Base-by-base conservation (phyloP, 148 eudicot genomes). In the Limonium bicolor region DNA sequence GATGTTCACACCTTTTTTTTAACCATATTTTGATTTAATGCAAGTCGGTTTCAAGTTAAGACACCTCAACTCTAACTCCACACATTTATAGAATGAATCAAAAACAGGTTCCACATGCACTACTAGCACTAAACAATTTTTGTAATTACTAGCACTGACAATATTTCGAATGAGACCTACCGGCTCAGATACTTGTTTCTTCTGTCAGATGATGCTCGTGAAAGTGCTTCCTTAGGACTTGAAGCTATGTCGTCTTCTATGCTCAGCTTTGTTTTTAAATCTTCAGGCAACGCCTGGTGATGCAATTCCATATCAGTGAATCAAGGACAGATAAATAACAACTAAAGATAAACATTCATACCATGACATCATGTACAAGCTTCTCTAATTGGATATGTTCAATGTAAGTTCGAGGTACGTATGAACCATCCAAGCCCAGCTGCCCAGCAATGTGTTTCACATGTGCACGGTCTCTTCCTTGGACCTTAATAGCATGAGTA, bases 301-400 rank as follows among this genome's bases (percentile, higher is more conserved):
- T 46, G 23, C 24, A 19, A 51, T 31, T 29, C 21, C 9, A 11
- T 20, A 43, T 63, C 21, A 77, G 58, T 52, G 33, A 40, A 37
- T 32, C 46, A 47, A 57, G 30, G 12, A 26, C 35, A 39, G 20
- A 15, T 23, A 6, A 20, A 60, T 11, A 23, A 58, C 39, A 28
- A 33, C 20, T 36, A 15, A 44, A 5, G 60, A 46, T 30, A 53
- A 40, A 22, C 25, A 43, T 43, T 6, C 79, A 42, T 65, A 90
- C 97, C 83, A 84, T 80, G 53, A 90, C 85, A 70, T 84, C 95
- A 55, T 84, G 80, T 35, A 80, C 76, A 46, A 85, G 87, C 54
- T 90, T 90, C 73, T 84, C 95, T 53, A 78, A 60, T 54, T 90
- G 97, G 58, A 90, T 90, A 54, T 90, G 97, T 53, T 90, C 97